Evolutionary conservation across 1,284 basidiomycete genomes (phyloP).

Genomic region (Marasmius sp.): DNA sequence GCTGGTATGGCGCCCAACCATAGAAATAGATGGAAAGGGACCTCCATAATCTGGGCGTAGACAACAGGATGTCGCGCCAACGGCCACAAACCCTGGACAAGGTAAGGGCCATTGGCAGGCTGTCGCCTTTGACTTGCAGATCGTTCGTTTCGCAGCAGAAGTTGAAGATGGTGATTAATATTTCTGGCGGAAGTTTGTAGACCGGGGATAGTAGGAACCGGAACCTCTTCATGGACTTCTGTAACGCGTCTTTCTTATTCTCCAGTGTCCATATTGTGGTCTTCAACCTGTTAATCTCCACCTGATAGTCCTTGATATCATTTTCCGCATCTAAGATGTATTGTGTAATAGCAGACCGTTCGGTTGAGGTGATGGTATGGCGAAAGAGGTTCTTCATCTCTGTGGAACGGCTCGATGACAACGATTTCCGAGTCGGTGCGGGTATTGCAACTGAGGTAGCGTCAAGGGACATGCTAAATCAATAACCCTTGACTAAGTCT

Average conservation of each 20-base stretch:
- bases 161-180: neutral
- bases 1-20: neutral
- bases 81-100: neutral
- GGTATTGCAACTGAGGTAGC: neutral
- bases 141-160: neutral
- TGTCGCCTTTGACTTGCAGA: neutral
- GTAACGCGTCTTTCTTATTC: neutral
- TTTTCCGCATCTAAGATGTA: neutral
- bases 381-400: conserved; percentile 2
- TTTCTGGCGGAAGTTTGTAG: neutral
- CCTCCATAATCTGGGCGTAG: neutral
- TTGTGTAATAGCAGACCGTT: neutral
- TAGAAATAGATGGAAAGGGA: neutral
- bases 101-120: neutral
- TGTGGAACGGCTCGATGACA: neutral
- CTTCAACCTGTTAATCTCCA: neutral
- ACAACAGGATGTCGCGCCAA: neutral
- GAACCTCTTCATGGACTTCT: neutral
- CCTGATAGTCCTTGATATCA: neutral
- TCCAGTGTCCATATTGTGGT: neutral
- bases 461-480: neutral
- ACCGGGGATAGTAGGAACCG: neutral
- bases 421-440: neutral
- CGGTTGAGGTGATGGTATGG: neutral
- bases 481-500: neutral